Evolutionary conservation across 2,329 filamentous ascomycete genomes (phyloP).

Genomic region (Aspergillus proliferans): DNA sequence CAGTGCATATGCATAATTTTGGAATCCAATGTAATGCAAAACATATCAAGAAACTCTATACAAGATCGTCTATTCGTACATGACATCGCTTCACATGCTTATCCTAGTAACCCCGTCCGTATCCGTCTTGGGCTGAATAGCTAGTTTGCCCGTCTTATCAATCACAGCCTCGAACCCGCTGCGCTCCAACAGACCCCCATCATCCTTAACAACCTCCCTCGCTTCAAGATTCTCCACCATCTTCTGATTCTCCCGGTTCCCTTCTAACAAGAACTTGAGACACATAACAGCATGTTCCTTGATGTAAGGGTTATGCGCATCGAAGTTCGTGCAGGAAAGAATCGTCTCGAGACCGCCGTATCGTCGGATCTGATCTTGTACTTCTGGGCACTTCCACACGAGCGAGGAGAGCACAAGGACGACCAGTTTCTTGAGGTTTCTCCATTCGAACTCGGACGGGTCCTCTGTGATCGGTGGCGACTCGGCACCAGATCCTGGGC

Average conservation of each 20-base stretch:
- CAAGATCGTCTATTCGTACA: no score
- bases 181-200: slow-evolving; percentile 34
- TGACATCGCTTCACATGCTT: no score
- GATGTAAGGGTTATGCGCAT: slow-evolving; percentile 90
- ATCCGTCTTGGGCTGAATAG: slow-evolving; percentile 28
- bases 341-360: slow-evolving; percentile 82
- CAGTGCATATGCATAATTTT: no score
- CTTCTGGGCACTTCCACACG: slow-evolving; percentile 76
- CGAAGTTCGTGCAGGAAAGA: slow-evolving; percentile 82
- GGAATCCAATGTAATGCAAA: no score
- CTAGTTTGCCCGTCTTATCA: slow-evolving; percentile 37
- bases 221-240: slow-evolving; percentile 46
- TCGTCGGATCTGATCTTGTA: slow-evolving; percentile 80
- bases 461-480: slow-evolving; percentile 52
- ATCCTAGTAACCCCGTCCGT: no score
- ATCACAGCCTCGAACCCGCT: slow-evolving; percentile 40
- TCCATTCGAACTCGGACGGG: slow-evolving; percentile 63
- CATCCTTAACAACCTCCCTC: slow-evolving; percentile 37
- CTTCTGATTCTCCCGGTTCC: slow-evolving; percentile 47
- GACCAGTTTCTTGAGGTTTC: slow-evolving; percentile 85
- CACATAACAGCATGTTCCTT: slow-evolving; percentile 86
- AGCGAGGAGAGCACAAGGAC: slow-evolving; percentile 84
- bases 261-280: slow-evolving; percentile 63
- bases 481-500: slow-evolving; percentile 39
- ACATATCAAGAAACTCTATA: no score